Evolutionary conservation across 805 yeast genomes (phyloP).

Genomic region (Nematodospora valgi): DNA sequence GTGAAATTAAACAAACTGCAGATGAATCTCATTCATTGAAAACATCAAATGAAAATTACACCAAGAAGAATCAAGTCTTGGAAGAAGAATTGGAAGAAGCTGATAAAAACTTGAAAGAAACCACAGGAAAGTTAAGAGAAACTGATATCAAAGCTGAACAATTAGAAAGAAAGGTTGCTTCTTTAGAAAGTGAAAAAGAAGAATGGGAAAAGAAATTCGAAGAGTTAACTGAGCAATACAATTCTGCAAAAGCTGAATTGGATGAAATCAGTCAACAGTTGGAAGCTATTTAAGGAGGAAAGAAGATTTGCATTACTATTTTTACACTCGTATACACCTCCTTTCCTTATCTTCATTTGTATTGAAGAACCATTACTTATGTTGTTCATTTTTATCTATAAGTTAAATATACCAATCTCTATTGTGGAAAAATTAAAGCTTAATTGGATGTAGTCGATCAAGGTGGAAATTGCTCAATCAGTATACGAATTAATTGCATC

Average conservation of each 20-base stretch:
- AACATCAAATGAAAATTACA: slow-evolving; percentile 83
- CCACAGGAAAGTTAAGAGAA: slow-evolving; percentile 91
- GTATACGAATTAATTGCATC: too few relatives aligned
- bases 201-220: slow-evolving; percentile 88
- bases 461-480: too few relatives aligned
- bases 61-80: slow-evolving; percentile 83
- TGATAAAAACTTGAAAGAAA: slow-evolving; percentile 86
- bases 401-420: too few relatives aligned
- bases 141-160: slow-evolving; percentile 96
- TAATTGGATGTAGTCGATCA: too few relatives aligned
- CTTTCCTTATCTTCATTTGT: too few relatives aligned
- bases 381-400: too few relatives aligned
- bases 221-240: slow-evolving; percentile 78
- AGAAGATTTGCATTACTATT: too few relatives aligned
- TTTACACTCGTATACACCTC: too few relatives aligned
- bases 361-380: too few relatives aligned
- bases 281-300: slow-evolving; percentile 64
- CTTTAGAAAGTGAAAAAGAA: slow-evolving; percentile 89
- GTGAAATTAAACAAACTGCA: slow-evolving; percentile 78
- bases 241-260: slow-evolving; percentile 84
- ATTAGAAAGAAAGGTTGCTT: slow-evolving; percentile 88
- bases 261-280: slow-evolving; percentile 96
- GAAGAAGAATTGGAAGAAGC: slow-evolving; percentile 91
- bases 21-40: slow-evolving; percentile 88
- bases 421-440: too few relatives aligned